Conservation (phyloP, 805 yeast species). For the Lachancea mirantina region DNA sequence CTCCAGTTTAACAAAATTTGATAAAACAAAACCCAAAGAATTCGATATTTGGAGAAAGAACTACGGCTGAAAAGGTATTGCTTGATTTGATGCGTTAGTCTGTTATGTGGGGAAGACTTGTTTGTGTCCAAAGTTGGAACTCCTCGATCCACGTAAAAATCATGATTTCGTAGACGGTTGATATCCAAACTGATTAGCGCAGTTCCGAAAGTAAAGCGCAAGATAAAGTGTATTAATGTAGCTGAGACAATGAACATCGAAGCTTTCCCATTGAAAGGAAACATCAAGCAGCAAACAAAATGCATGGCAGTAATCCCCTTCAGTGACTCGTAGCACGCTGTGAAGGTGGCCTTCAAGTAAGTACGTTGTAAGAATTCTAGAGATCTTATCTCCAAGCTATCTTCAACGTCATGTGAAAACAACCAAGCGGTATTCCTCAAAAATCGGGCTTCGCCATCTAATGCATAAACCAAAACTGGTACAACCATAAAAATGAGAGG, state of each 20-base stretch:
- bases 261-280: slow-evolving; percentile 33
- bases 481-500: slow-evolving; percentile 13
- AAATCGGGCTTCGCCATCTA: background rate
- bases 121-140: slow-evolving; percentile 4
- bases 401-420: no score
- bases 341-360: no score
- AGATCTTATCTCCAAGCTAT: no score
- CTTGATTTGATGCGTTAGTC: background rate
- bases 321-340: no score
- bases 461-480: slow-evolving; percentile 10
- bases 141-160: slow-evolving; percentile 17
- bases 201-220: slow-evolving; percentile 58
- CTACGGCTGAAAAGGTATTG: background rate
- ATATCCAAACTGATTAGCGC: slow-evolving; percentile 64
- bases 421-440: slow-evolving; percentile 5
- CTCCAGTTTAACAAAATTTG: slow-evolving; percentile 10
- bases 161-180: slow-evolving; percentile 54
- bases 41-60: background rate
- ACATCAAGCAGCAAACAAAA: slow-evolving; percentile 29
- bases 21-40: slow-evolving; percentile 3
- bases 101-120: background rate
- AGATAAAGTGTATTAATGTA: slow-evolving; percentile 48
- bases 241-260: slow-evolving; percentile 43
- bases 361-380: no score
- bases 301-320: no score